These are phyloP conservation scores for Leptomonas seymouri DNA, from an alignment of 208 protist genomes.

Conservation along the genomic window DNA sequence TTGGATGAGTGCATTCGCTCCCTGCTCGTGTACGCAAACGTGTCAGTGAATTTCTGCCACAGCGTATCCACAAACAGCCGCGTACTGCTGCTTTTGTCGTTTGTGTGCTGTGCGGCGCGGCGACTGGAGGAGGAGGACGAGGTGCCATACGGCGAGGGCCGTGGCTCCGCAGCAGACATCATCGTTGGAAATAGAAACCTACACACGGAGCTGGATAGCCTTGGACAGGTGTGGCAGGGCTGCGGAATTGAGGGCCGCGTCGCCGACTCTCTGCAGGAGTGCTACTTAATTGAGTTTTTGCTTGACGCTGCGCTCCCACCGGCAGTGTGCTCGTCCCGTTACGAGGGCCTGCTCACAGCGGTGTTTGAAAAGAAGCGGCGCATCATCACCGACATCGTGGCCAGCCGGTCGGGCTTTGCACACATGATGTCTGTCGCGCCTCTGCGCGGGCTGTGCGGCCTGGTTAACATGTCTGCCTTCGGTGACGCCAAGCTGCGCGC, in stretches of 20 bases:
- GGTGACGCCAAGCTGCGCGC: constrained; percentile 61
- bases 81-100: constrained; percentile 64
- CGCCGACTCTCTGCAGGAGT: constrained; percentile 53
- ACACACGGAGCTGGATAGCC: constrained; percentile 52
- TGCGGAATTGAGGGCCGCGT: constrained; percentile 57
- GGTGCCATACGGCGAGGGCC: constrained; percentile 13
- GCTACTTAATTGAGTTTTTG: constrained; percentile 84
- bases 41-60: constrained; percentile 59
- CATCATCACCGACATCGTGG: constrained; percentile 66
- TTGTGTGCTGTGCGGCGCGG: constrained; percentile 64
- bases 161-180: constrained; percentile 14
- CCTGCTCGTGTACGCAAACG: constrained; percentile 86
- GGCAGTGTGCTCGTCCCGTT: constrained; percentile 85
- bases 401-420: constrained; percentile 49
- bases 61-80: constrained; percentile 50
- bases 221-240: constrained; percentile 43
- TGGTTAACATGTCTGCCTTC: constrained; percentile 70
- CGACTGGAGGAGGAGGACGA: constrained; percentile 45
- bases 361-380: constrained; percentile 73
- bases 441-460: constrained; percentile 58
- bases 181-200: constrained; percentile 43
- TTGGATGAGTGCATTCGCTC: constrained; percentile 73
- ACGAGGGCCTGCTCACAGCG: constrained; percentile 67
- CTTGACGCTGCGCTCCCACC: constrained; percentile 89
- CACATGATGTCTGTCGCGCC: constrained; percentile 56